These are phyloP conservation scores for Bipolaris oryzae DNA, from an alignment of 2,329 filamentous ascomycete species.

Conservation along the genomic window DNA sequence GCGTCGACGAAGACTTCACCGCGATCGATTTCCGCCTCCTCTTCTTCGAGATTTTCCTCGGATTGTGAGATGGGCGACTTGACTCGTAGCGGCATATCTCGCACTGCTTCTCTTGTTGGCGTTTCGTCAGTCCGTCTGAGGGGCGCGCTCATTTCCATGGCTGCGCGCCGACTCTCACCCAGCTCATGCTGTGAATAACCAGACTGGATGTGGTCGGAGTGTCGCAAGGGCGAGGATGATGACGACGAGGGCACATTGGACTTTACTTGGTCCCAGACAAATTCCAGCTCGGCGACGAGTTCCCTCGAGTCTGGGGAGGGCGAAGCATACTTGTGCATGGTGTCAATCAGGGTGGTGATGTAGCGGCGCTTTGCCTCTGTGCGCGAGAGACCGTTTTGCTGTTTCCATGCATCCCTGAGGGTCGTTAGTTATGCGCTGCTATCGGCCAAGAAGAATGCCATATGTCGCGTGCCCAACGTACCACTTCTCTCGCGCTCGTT, in stretches of 20 bases:
- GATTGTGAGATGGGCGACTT: slow-evolving; percentile 84
- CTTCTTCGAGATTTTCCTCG: slow-evolving; percentile 58
- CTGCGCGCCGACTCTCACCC: slow-evolving; percentile 53
- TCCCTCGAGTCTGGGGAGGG: slow-evolving; percentile 83
- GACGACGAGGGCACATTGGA: slow-evolving; percentile 72
- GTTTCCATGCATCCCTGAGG: slow-evolving; percentile 86
- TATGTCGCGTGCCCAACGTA: slow-evolving; percentile 60
- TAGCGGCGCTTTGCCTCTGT: slow-evolving; percentile 95
- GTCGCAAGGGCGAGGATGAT: slow-evolving; percentile 53
- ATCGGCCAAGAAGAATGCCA: not conserved
- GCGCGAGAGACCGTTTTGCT: slow-evolving; percentile 78
- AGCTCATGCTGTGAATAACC: slow-evolving; percentile 31
- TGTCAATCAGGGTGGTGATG: slow-evolving; percentile 91
- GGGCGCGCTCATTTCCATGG: slow-evolving; percentile 19
- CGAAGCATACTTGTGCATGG: slow-evolving; percentile 93
- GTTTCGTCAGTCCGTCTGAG: slow-evolving; percentile 8
- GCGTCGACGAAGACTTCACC: slow-evolving; percentile 56
- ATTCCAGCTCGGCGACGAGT: slow-evolving; percentile 92
- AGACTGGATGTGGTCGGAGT: slow-evolving; percentile 42
- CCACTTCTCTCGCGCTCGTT: slow-evolving; percentile 71
- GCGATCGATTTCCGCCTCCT: slow-evolving; percentile 39
- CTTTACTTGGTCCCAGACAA: slow-evolving; percentile 98
- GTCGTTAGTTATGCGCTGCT: slow-evolving; percentile 1
- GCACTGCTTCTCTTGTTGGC: not conserved
- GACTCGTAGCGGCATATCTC: slow-evolving; percentile 55